Conservation (phyloP, 2,329 filamentous ascomycete species). For the Zopfia rhizophila region DNA sequence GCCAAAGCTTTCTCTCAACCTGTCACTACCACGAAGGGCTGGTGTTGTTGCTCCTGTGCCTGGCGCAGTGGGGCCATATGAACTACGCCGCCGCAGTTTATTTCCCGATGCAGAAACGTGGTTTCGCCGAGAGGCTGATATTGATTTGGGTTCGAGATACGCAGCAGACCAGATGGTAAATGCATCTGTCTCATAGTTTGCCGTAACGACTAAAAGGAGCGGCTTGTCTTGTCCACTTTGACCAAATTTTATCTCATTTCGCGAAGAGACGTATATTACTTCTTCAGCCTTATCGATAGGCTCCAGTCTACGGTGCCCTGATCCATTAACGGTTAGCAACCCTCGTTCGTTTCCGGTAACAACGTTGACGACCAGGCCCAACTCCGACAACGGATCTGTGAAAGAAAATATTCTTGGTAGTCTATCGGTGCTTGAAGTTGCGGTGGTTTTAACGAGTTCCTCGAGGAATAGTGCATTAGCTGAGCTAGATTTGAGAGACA, state of each 20-base stretch:
- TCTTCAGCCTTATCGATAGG: conserved; percentile 82
- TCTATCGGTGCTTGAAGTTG: conserved; percentile 54
- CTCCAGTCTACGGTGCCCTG: conserved; percentile 54
- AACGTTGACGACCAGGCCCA: conserved; percentile 77
- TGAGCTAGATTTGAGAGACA: conserved; percentile 33
- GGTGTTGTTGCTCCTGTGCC: conserved; percentile 81
- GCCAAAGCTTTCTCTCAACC: conserved; percentile 81
- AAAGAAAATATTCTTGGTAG: conserved; percentile 84
- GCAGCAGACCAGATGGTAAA: conserved; percentile 88
- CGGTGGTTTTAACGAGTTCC: conserved; percentile 39
- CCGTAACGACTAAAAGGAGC: conserved; percentile 80
- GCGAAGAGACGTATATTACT: conserved; percentile 81
- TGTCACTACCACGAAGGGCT: conserved; percentile 67
- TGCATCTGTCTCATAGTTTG: conserved; percentile 78
- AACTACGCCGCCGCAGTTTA: conserved; percentile 71
- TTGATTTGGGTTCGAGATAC: conserved; percentile 75
- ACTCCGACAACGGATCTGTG: conserved; percentile 84
- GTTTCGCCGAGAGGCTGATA: conserved; percentile 54
- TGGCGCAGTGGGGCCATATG: conserved; percentile 65
- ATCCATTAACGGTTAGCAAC: conserved; percentile 41
- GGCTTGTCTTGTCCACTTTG: conserved; percentile 56
- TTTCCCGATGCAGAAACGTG: conserved; percentile 49
- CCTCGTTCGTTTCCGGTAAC: conserved; percentile 40
- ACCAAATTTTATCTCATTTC: conserved; percentile 64
- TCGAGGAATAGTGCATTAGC: conserved; percentile 41